Base-by-base conservation (phyloP, 2,329 filamentous ascomycete genomes). In the Aspergillus spinulosporus region DNA sequence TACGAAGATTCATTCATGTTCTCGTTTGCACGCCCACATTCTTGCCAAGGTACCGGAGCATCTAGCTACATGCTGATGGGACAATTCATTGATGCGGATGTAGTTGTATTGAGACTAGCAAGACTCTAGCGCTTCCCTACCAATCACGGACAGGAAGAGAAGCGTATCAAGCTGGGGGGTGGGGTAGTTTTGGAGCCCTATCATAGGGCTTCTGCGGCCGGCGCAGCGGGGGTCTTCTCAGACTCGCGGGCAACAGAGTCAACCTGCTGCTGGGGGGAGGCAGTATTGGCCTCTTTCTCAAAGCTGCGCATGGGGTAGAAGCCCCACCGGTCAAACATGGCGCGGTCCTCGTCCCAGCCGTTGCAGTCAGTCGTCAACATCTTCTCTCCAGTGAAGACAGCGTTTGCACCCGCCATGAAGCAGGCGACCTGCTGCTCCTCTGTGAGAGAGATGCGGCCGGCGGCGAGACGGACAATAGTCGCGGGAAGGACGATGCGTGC, bases 341-440 rank as follows among this genome's bases (percentile, higher is more conserved):
- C 85, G 60, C 84, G 86, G 68, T 96, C 92, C 74, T 95, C 89
- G 60, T 94, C 90, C 89, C 90, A 96, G 31, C 90, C 90, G 64
- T 90, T 92, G 71, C 90, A 95, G 56, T 92, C 89, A 0, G 92
- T 96, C 3, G 92, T 96, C 75, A 96, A 73, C 92, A 96, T 96
- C 81, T 93, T 96, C 78, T 96, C 92, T 6, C 92, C 92, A 0
- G 92, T 96, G 70, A 96, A 96, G 34, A 96, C 88, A n/a, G 92
- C 92, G 66, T 96, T 96, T 1, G 92, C 92, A 11, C 92, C 92
- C 0, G 91, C 90, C 83, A 90, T 87, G 77, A 96, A 96, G 74
- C 91, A 96, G 62, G 93, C 72, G 12, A 90, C 87, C 76, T 96
- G 92, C 78, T 96, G 88, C 75, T 94, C 90, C 76, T 96, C 92